phyloP scores from a whole-genome alignment of 495 filamentous ascomycete species.

The Aspergillus biplanus region DNA sequence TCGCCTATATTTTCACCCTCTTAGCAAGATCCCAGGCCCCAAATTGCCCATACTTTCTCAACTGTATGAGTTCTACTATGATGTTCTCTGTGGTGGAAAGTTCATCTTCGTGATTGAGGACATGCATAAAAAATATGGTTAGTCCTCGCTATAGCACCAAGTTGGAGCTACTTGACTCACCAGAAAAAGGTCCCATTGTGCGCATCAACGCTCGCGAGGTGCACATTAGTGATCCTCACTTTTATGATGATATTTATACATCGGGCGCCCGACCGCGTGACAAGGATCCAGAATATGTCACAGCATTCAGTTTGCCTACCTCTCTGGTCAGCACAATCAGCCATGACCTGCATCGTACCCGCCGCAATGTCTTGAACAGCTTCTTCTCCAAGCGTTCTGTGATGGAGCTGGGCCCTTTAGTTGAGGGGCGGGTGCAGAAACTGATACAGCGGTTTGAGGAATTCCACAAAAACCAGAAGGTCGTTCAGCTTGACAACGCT shows the following conservation, averaged over 20 bases:
- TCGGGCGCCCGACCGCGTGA: constrained; percentile 32
- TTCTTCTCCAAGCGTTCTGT: constrained; percentile 59
- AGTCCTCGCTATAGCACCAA: background rate
- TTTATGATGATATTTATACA: constrained; percentile 45
- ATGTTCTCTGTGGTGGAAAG: constrained; percentile 41
- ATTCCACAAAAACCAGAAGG: constrained; percentile 22
- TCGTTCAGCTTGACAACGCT: constrained; percentile 38
- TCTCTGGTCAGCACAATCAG: constrained; percentile 49
- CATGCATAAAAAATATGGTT: constrained; percentile 38
- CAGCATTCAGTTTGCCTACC: constrained; percentile 25
- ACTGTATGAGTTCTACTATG: constrained; percentile 56
- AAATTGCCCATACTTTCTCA: constrained; percentile 49
- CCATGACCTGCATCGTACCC: constrained; percentile 49
- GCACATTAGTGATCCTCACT: constrained; percentile 43
- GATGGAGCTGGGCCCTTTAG: constrained; percentile 42
- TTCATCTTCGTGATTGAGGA: constrained; percentile 48
- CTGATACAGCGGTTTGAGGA: constrained; percentile 41
- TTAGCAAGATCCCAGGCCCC: constrained; percentile 50
- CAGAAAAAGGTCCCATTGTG: constrained; percentile 41
- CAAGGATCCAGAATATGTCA: constrained; percentile 38
- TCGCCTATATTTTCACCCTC: constrained; percentile 54
- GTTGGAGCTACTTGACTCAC: background rate
- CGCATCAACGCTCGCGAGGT: constrained; percentile 45
- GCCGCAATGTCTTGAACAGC: constrained; percentile 49
- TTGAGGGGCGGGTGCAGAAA: constrained; percentile 45